A percentile compares a stretch with the other conserved stretches of the same genome.
These are phyloP conservation scores for Nissolia schottii DNA, from an alignment of 306 rosid species.

Conservation along the genomic window DNA sequence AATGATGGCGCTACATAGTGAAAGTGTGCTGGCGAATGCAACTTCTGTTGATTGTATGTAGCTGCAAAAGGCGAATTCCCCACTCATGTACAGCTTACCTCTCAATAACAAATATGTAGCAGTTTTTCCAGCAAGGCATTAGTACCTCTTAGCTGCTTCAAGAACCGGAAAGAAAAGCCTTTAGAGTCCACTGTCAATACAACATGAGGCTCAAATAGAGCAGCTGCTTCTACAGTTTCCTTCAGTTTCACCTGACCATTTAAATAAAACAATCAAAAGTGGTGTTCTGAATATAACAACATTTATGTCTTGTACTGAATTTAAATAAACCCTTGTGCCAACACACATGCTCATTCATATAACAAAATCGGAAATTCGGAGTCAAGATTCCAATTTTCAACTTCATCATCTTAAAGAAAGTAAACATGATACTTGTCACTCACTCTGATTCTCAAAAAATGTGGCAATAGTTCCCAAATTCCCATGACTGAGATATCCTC, in stretches of 20 bases:
- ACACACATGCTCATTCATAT: neutral
- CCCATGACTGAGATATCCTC: slow-evolving; percentile 95
- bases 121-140: slow-evolving; percentile 26
- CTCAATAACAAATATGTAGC: slow-evolving; percentile 18
- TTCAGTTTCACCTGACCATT: slow-evolving; percentile 60
- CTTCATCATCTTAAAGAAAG: neutral
- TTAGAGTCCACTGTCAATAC: slow-evolving; percentile 78
- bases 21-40: slow-evolving; percentile 58
- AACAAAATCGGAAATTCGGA: neutral
- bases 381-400: neutral
- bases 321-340: no score
- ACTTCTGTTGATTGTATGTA: slow-evolving; percentile 40
- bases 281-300: neutral
- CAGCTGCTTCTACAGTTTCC: slow-evolving; percentile 71
- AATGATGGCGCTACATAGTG: slow-evolving; percentile 93
- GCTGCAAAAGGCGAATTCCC: slow-evolving; percentile 69
- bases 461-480: slow-evolving; percentile 83
- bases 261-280: neutral
- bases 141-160: slow-evolving; percentile 81
- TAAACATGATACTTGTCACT: slow-evolving; percentile 29
- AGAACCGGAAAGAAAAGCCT: slow-evolving; percentile 85
- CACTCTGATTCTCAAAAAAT: slow-evolving; percentile 63
- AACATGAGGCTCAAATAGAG: slow-evolving; percentile 73
- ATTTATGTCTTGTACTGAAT: neutral
- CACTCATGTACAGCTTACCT: slow-evolving; percentile 33